Evolutionary conservation across 2,329 filamentous ascomycete genomes (phyloP).

Genomic region (Colletotrichum euphorbiae): DNA sequence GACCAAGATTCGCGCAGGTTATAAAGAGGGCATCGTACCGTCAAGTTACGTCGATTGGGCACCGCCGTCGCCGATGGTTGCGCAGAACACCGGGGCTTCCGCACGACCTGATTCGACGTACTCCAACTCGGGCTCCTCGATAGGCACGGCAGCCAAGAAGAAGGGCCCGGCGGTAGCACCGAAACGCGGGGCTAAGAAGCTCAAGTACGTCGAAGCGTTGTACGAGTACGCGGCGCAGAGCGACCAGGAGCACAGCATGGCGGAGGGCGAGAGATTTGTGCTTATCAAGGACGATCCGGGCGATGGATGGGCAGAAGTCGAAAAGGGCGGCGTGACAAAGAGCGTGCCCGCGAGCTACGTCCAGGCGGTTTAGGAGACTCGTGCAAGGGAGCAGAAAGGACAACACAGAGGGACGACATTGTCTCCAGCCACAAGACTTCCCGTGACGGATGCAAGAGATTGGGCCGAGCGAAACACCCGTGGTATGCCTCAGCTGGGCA

Average conservation of each 20-base stretch:
- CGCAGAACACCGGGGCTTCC: conserved; percentile 59
- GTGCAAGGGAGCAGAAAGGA: conserved; percentile 5
- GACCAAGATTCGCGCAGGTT: conserved; percentile 83
- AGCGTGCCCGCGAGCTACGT: conserved; percentile 97
- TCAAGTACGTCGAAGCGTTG: conserved; percentile 91
- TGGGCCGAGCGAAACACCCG: neutral
- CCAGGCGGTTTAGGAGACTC: conserved; percentile 70
- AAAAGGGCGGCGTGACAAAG: conserved; percentile 85
- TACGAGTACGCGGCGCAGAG: conserved; percentile 92
- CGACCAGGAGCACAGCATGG: conserved; percentile 90
- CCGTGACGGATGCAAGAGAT: neutral
- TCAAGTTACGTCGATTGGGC: conserved; percentile 83
- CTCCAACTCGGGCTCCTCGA: conserved; percentile 80
- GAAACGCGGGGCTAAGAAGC: conserved; percentile 89
- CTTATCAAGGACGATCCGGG: conserved; percentile 88
- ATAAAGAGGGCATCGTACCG: conserved; percentile 87
- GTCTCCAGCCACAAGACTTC: neutral
- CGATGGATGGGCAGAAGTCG: conserved; percentile 97
- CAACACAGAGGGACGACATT: neutral
- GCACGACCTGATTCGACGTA: conserved; percentile 79
- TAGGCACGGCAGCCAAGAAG: conserved; percentile 73
- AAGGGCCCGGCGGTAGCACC: conserved; percentile 94
- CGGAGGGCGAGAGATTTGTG: conserved; percentile 91
- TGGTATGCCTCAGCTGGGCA: neutral
- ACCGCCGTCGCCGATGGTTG: conserved; percentile 56